Base-by-base conservation (phyloP, 106 monocot species). In the Dendrobium chrysotoxum region DNA sequence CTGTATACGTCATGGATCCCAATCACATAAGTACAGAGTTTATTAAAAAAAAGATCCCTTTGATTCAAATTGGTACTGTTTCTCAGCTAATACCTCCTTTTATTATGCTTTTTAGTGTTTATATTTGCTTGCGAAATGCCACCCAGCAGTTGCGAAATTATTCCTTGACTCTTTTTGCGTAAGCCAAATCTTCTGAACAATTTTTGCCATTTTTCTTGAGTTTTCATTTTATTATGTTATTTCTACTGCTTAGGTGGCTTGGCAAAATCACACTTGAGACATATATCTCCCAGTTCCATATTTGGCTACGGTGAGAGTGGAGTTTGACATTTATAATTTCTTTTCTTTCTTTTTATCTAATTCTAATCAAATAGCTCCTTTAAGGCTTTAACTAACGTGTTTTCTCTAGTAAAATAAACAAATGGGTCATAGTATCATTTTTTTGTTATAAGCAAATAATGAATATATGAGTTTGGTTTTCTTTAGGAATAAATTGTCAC, bases 1-100 rank as follows among this genome's bases (percentile, higher is more conserved):
- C 96, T 93, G 45, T 96, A 96, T 79, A 96, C 96, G 71, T 96
- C 96, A 28, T 96, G 96, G 96, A 96, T 96, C 54, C 96, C 96
- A 39, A 96, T 94, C 55, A 94, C 92, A 92, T 96, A 53, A n/a
- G 89, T 78, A 76, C 47, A 35, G 21, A 70, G 18, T 47, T 35
- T 25, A 72, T 77, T 15, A 67, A 25, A 26, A 46, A 54, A 79
- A 45, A 15, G 44, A 47, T 65, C 28, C 54, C 40, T 64, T 44
- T 70, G 45, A 39, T 57, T 47, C 47, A 79, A 40, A 58, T 64
- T 30, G 45, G 8, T 30, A 53, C 25, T 66, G n/a, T 26, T 66
- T 40, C 28, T n/a, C 72, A 67, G 38, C 54, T 28, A n/a, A 39
- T n/a, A 13, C 8, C 35, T n/a, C 38, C 35, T 78, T 45, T 28